Evolutionary conservation across 331 rosid genomes (phyloP).

Genomic region (Telfairia occidentalis): DNA sequence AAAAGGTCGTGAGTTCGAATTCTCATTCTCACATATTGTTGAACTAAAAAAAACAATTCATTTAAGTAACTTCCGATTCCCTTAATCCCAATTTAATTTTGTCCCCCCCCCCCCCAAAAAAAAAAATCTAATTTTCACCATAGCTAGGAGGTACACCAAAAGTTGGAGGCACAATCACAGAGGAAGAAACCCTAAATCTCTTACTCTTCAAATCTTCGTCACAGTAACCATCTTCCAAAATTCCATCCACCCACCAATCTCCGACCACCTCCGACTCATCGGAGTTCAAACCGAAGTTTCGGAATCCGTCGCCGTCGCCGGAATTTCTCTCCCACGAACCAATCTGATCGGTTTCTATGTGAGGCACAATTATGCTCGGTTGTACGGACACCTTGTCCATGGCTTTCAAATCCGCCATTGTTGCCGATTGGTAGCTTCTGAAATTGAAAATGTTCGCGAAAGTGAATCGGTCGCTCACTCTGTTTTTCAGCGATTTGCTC

Average conservation of each 20-base stretch:
- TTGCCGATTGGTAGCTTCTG: constrained; percentile 26
- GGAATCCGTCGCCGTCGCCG: constrained; percentile 28
- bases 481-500: constrained; percentile 41
- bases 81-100: not conserved
- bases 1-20: no score
- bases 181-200: constrained; percentile 85
- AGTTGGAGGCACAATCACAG: constrained; percentile 79
- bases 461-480: constrained; percentile 81
- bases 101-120: not conserved
- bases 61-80: not conserved
- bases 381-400: constrained; percentile 54
- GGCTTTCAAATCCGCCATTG: constrained; percentile 27
- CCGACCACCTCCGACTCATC: constrained; percentile 32
- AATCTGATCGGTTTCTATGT: constrained; percentile 3
- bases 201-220: constrained; percentile 44
- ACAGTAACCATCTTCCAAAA: not conserved
- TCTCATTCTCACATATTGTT: no score
- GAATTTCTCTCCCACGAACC: constrained; percentile 33
- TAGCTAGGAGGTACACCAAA: constrained; percentile 29
- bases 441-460: constrained; percentile 72
- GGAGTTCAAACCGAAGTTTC: constrained; percentile 27
- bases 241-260: constrained; percentile 25
- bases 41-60: no score
- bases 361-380: constrained; percentile 80
- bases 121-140: not conserved